Conservation (phyloP, 2,329 filamentous ascomycete species). For the Cladosporium colombiae region DNA sequence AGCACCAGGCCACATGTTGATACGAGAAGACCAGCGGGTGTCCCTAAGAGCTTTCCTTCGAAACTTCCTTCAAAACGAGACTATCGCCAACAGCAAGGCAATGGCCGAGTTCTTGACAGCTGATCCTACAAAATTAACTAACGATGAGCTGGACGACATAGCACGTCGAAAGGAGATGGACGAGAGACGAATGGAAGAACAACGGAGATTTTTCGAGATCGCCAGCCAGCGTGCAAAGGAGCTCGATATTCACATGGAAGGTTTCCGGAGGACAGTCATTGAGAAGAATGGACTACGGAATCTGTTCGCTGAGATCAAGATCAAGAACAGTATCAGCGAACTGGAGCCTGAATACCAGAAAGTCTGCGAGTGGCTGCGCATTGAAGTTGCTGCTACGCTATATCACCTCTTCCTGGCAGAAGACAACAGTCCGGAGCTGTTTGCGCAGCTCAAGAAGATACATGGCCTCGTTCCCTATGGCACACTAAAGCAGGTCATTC, state of each 20-base stretch:
- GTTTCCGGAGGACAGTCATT: constrained; percentile 67
- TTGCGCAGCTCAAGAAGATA: constrained; percentile 89
- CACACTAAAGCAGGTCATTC: constrained; percentile 92
- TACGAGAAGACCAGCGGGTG: constrained; percentile 82
- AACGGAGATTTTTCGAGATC: constrained; percentile 93
- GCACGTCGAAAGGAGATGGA: constrained; percentile 78
- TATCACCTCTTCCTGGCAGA: constrained; percentile 97
- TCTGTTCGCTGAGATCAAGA: constrained; percentile 88
- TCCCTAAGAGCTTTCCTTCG: constrained; percentile 90
- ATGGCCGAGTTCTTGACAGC: constrained; percentile 80
- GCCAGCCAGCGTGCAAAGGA: constrained; percentile 86
- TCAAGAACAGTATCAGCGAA: constrained; percentile 83
- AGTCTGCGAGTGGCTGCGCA: constrained; percentile 96
- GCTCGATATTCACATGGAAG: constrained; percentile 96
- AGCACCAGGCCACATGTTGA: constrained; percentile 14
- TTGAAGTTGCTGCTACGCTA: constrained; percentile 93
- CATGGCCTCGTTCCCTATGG: constrained; percentile 94
- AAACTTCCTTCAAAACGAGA: constrained; percentile 78
- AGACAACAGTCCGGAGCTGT: constrained; percentile 95
- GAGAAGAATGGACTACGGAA: constrained; percentile 85
- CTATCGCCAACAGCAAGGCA: constrained; percentile 78
- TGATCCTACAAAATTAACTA: constrained; percentile 70
- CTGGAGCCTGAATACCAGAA: constrained; percentile 95
- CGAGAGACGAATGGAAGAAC: constrained; percentile 84
- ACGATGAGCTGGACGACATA: constrained; percentile 84